These are phyloP conservation scores for Cryptomeria japonica DNA, from an alignment of 75 land plant genomes.

Conservation along the genomic window DNA sequence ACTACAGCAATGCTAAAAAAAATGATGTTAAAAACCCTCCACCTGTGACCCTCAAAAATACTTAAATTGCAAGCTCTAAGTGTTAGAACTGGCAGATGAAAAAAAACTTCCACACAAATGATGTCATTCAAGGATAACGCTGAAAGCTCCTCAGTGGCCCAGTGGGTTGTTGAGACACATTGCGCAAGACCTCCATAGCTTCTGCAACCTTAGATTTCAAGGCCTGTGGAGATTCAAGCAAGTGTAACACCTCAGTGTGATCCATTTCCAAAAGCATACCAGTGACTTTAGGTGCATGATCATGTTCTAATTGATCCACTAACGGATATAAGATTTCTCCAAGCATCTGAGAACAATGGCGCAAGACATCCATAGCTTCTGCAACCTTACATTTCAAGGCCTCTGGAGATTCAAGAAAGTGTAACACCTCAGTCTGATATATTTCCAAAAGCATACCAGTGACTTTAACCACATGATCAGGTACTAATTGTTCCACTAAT, in stretches of 20 bases:
- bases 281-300: conserved; percentile 89
- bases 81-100: not conserved
- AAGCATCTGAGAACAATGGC: conserved; percentile 70
- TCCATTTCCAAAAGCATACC: conserved; percentile 99
- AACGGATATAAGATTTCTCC: conserved; percentile 90
- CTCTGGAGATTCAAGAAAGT: conserved; percentile 87
- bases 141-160: conserved; percentile 54
- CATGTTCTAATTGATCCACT: conserved; percentile 83
- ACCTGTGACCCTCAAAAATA: not conserved
- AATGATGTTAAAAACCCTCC: not conserved
- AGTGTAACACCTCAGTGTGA: conserved; percentile 89
- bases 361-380: conserved; percentile 94
- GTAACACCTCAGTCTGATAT: conserved; percentile 95
- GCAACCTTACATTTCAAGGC: conserved; percentile 85
- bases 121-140: conserved; percentile 53
- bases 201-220: conserved; percentile 85
- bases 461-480: conserved; percentile 85
- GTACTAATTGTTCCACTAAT: conserved; percentile 77
- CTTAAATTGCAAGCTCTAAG: not conserved
- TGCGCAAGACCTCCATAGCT: conserved; percentile 92
- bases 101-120: not conserved
- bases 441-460: conserved; percentile 98
- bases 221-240: conserved; percentile 91
- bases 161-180: conserved; percentile 42
- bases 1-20: not conserved